Base-by-base conservation (phyloP, 352 stramenopile species). In the Phytopythium cucurbitacearum region DNA sequence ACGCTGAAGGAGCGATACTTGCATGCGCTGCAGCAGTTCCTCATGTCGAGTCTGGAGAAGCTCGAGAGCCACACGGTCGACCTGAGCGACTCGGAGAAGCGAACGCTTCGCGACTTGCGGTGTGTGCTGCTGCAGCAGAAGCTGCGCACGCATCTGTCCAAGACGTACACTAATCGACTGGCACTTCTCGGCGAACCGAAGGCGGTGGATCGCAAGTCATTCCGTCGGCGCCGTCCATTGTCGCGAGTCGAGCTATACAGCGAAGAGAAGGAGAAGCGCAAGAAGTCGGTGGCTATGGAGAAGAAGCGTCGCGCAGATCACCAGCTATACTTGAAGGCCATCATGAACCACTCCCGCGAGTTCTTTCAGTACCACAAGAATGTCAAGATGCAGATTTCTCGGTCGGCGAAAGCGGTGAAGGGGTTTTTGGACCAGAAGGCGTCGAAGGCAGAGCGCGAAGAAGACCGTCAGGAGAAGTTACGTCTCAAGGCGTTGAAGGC, bases 361-460 rank as follows among this genome's bases (percentile, higher is more conserved):
- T 95, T 95, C 40, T 90, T 90, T 34, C 67, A 73, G n/a, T 94
- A 82, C 53, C 85, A 95, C 65, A 92, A 92, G 66, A 87, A 91
- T 42, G 77, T 87, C 36, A 91, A 93, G 57, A 62, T 67, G 11
- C 79, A 89, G 44, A 56, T 85, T 1, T 75, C 70, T 40, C 91
- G 91, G 44, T 85, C 70, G 2, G 70, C 85, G 0, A 86, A 87
- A 49, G 70, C 57, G 0, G 85, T 79, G 1, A 95, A 95, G 64
- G 74, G 67, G 8, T 85, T 88, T 40, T 73, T 95, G 34, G 85
- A 94, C 42, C 76, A 89, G 51, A 80, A 76, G 34, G 73, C 75
- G 11, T 87, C 77, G 16, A 91, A 90, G 56, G 77, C 78, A 0
- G 85, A 95, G 46, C 83, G 85, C 3, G 85, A 95, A 55, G 85